These are phyloP conservation scores for Asterionellopsis glacialis DNA, from an alignment of 108 stramenopile genomes.

Conservation along the genomic window DNA sequence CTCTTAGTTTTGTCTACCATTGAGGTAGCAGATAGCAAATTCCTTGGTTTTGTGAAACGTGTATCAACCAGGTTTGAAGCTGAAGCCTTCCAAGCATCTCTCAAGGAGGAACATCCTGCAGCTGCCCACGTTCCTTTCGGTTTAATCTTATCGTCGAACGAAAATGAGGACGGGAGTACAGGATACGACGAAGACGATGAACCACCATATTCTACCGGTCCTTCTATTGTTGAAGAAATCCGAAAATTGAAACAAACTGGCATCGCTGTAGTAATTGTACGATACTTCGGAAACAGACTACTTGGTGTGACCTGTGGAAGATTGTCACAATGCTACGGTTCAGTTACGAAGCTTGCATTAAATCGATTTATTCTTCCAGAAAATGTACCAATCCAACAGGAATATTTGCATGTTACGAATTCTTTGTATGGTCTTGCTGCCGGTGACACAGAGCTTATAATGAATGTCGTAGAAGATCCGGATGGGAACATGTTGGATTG, in stretches of 20 bases:
- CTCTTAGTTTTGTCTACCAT: not conserved
- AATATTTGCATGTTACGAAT: slow-evolving; percentile 6
- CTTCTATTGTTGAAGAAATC: slow-evolving; percentile 27
- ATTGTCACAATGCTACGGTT: slow-evolving; percentile 42
- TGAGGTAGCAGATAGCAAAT: slow-evolving; percentile 54
- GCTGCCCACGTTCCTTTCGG: slow-evolving; percentile 58
- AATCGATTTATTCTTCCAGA: slow-evolving; percentile 44
- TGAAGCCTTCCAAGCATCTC: slow-evolving; percentile 12
- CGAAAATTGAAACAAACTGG: slow-evolving; percentile 6
- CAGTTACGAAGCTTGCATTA: slow-evolving; percentile 37
- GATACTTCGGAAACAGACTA: slow-evolving; percentile 41
- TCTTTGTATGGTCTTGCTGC: slow-evolving; percentile 62
- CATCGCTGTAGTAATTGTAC: slow-evolving; percentile 49
- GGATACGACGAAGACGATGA: slow-evolving; percentile 55
- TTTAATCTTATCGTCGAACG: slow-evolving; percentile 5
- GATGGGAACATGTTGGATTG: slow-evolving; percentile 11
- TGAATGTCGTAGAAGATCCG: slow-evolving; percentile 43
- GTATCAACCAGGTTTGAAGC: slow-evolving; percentile 19
- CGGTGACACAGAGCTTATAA: slow-evolving; percentile 67
- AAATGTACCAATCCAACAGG: slow-evolving; percentile 20
- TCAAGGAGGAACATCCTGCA: slow-evolving; percentile 28
- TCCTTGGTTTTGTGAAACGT: slow-evolving; percentile 45
- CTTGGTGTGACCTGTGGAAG: slow-evolving; percentile 73
- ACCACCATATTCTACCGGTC: slow-evolving; percentile 35
- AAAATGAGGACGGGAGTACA: not conserved